Conservation (phyloP, 192 early-diverging fungal genomes). For the Coemansia sp. region DNA sequence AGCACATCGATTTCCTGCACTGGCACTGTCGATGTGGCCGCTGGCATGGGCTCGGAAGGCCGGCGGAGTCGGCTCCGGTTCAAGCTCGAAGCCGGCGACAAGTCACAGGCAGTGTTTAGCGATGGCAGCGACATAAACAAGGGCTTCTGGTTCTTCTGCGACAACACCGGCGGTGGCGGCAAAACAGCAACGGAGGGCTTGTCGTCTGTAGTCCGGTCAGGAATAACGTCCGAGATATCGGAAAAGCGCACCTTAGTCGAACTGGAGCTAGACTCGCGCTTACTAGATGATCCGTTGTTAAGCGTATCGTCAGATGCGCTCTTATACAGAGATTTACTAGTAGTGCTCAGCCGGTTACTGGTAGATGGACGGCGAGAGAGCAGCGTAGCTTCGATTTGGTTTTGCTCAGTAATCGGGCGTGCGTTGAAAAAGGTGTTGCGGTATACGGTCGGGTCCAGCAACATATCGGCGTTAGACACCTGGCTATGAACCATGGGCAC, state of each 20-base stretch:
- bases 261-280: conserved; percentile 3
- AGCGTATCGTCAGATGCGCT: conserved; percentile 41
- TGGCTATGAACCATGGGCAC: conserved; percentile 29
- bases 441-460: conserved; percentile 36
- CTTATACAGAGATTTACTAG: conserved; percentile 13
- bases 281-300: conserved; percentile 3
- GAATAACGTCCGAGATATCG: conserved; percentile 10
- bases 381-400: conserved; percentile 16
- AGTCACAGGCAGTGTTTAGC: not conserved
- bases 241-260: conserved; percentile 16
- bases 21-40: not conserved
- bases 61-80: not conserved
- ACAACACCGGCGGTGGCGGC: not conserved
- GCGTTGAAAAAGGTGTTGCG: conserved; percentile 51
- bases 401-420: conserved; percentile 25
- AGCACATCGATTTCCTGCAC: conserved; percentile 29
- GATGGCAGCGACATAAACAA: conserved; percentile 10
- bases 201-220: not conserved
- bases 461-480: conserved; percentile 11
- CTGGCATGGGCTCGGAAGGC: conserved; percentile 23
- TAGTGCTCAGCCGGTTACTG: not conserved
- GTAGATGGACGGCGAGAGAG: conserved; percentile 7
- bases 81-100: conserved; percentile 4
- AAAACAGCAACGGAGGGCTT: not conserved
- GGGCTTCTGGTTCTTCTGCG: not conserved